A percentile compares a stretch with the other conserved stretches of the same genome.
Evolutionary conservation across 495 filamentous ascomycete species (phyloP).

Genomic region (Bombardia bombarda): DNA sequence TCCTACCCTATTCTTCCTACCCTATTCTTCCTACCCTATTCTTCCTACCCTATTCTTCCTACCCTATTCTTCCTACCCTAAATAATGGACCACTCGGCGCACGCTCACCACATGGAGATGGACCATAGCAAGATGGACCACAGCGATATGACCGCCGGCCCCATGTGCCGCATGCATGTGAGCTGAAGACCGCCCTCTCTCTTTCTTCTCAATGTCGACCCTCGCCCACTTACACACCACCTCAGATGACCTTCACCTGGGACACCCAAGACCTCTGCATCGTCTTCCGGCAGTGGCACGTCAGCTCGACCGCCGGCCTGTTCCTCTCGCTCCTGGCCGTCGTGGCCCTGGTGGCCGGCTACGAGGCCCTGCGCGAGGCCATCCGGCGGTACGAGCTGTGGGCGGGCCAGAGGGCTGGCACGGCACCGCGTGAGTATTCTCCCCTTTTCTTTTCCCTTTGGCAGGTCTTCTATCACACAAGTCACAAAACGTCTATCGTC

Average conservation of each 20-base stretch:
- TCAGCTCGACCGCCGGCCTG: slow-evolving; percentile 62
- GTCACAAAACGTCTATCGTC: background rate
- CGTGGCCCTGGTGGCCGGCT: slow-evolving; percentile 75
- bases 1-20: no score
- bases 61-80: no score
- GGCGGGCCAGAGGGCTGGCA: slow-evolving; percentile 43
- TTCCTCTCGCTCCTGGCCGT: slow-evolving; percentile 75
- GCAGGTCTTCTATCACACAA: slow-evolving; percentile 1
- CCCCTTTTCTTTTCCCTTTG: slow-evolving; percentile 4
- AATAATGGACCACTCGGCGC: slow-evolving; percentile 16
- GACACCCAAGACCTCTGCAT: slow-evolving; percentile 86
- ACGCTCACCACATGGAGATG: slow-evolving; percentile 27
- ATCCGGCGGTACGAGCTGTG: slow-evolving; percentile 69
- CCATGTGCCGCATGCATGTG: slow-evolving; percentile 78
- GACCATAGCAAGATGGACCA: slow-evolving; percentile 41
- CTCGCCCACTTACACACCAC: background rate
- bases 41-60: no score
- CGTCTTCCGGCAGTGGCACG: slow-evolving; percentile 85
- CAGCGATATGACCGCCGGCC: slow-evolving; percentile 18
- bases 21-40: no score
- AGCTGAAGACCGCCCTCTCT: slow-evolving; percentile 14
- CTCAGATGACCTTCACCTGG: slow-evolving; percentile 97
- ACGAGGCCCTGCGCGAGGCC: slow-evolving; percentile 75
- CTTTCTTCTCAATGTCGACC: background rate
- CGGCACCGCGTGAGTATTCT: slow-evolving; percentile 47